Conservation (phyloP, 345 rosid genomes). For the Nephelium lappaceum region DNA sequence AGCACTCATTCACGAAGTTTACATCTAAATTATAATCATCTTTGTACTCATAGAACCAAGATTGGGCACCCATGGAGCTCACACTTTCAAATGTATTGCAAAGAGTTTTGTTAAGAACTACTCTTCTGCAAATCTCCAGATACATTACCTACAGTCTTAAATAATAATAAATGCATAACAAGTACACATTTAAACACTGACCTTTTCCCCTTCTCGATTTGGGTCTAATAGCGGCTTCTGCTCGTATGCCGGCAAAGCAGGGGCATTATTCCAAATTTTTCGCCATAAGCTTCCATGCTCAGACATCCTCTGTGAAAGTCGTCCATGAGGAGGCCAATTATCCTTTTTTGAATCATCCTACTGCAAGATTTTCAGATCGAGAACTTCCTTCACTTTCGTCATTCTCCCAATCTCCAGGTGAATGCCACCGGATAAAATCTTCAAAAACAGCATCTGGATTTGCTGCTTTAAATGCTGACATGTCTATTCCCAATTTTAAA, state of each 20-base stretch:
- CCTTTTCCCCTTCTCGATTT: constrained; percentile 94
- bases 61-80: not conserved
- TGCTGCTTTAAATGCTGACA: constrained; percentile 99
- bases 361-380: constrained; percentile 39
- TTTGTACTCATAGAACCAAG: not conserved
- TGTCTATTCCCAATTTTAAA: constrained; percentile 53
- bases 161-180: not conserved
- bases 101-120: not conserved
- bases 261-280: constrained; percentile 86
- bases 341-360: constrained; percentile 43
- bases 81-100: not conserved
- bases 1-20: not conserved
- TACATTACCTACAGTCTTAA: not conserved
- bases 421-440: constrained; percentile 99
- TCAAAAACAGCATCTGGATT: constrained; percentile 92
- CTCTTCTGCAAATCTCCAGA: not conserved
- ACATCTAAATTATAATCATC: not conserved
- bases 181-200: constrained; percentile 21
- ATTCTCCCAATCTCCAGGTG: constrained; percentile 93
- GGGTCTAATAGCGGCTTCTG: constrained; percentile 93
- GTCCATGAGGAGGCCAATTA: constrained; percentile 91
- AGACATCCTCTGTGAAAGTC: constrained; percentile 89
- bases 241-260: constrained; percentile 71
- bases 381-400: constrained; percentile 40
- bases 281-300: constrained; percentile 90